Evolutionary conservation across 306 rosid species (phyloP).

Genomic region (Cucurbita moschata): DNA sequence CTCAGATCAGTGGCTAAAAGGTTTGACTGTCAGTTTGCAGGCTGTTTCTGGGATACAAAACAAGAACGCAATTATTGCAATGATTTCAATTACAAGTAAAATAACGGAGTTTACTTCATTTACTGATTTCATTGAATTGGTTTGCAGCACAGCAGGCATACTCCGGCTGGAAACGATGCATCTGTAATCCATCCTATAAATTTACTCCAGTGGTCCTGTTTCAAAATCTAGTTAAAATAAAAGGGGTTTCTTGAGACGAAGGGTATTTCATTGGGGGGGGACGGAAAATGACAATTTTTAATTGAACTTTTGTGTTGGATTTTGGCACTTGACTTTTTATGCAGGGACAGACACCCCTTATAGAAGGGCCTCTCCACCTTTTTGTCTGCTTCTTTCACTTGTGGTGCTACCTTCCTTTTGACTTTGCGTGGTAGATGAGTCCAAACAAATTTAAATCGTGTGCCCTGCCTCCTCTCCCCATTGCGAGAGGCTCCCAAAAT

Average conservation of each 20-base stretch:
- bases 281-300: constrained; percentile 6
- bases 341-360: constrained; percentile 20
- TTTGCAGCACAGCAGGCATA: neutral
- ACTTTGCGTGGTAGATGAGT: neutral
- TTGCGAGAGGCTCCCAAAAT: neutral
- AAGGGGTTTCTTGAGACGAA: neutral
- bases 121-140: neutral
- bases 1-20: neutral
- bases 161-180: neutral
- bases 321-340: constrained; percentile 16
- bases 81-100: neutral
- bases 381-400: neutral
- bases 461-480: neutral
- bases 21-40: constrained; percentile 5
- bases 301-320: constrained; percentile 4
- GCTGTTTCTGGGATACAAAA: neutral
- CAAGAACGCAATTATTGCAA: neutral
- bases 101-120: neutral
- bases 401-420: neutral
- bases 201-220: neutral
- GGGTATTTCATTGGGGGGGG: constrained; percentile 3
- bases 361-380: constrained; percentile 7
- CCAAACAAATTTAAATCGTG: neutral
- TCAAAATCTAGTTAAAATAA: neutral
- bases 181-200: neutral